A percentile compares a stretch with the other conserved stretches of the same genome.
Conservation (phyloP, 306 rosid species). For the Gastrolobium bilobum region DNA sequence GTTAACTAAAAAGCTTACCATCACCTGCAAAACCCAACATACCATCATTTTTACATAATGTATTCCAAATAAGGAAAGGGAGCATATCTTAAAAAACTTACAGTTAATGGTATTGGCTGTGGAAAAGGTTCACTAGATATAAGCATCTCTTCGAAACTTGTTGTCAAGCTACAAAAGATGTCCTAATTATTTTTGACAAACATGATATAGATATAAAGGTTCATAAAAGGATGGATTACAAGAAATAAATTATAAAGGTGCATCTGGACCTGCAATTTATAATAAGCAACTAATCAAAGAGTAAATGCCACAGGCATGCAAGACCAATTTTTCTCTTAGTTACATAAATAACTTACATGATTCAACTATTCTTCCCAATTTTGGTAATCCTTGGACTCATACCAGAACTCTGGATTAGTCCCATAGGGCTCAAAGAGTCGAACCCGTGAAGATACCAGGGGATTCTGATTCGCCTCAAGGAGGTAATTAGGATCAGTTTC, state of each 20-base stretch:
- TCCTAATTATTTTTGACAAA: constrained; percentile 19
- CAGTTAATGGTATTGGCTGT: constrained; percentile 52
- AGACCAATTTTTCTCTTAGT: constrained; percentile 2
- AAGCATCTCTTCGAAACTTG: constrained; percentile 44
- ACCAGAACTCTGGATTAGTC: no score
- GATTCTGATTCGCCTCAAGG: no score
- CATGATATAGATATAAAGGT: constrained; percentile 8
- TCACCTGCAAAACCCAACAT: constrained; percentile 65
- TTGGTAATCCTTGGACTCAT: no score
- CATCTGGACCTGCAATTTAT: constrained; percentile 30
- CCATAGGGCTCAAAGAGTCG: no score
- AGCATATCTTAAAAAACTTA: constrained; percentile 44
- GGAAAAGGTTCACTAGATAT: constrained; percentile 44
- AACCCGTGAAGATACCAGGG: no score
- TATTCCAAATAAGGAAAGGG: constrained; percentile 37
- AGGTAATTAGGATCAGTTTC: no score
- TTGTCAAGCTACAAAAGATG: constrained; percentile 53
- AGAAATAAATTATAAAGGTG: not conserved
- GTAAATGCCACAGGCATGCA: not conserved
- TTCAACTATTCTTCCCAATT: constrained; percentile 31
- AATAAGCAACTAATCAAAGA: not conserved
- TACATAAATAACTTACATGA: not conserved
- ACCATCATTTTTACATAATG: constrained; percentile 22
- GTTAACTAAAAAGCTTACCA: constrained; percentile 76
- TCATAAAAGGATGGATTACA: not conserved